These are phyloP conservation scores for Sanghuangporus sanghuang DNA, from an alignment of 1,284 basidiomycete species.

Conservation along the genomic window DNA sequence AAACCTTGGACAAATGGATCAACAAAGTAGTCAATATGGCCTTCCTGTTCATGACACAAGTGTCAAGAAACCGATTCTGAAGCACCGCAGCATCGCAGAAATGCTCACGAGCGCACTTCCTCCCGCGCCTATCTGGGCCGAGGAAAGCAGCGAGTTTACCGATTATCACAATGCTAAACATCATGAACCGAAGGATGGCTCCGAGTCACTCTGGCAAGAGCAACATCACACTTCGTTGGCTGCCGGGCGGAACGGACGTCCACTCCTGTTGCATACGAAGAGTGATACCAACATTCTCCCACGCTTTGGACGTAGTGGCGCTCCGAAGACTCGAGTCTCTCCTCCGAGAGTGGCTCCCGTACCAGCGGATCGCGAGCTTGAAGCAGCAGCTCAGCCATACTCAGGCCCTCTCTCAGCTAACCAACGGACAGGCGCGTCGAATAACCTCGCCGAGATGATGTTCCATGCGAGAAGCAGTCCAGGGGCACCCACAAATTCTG, in stretches of 20 bases:
- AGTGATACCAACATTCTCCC: slow-evolving; percentile 70
- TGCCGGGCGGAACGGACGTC: slow-evolving; percentile 33
- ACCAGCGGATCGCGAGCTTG: slow-evolving; percentile 2
- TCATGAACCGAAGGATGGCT: slow-evolving; percentile 30
- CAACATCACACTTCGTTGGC: slow-evolving; percentile 19
- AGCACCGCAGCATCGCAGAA: slow-evolving; percentile 91
- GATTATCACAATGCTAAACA: slow-evolving; percentile 32
- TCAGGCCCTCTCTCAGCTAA: slow-evolving; percentile 2
- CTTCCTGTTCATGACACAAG: slow-evolving; percentile 18
- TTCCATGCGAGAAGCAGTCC: neutral
- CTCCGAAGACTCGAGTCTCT: neutral
- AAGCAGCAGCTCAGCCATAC: neutral
- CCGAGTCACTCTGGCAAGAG: slow-evolving; percentile 20
- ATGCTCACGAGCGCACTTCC: slow-evolving; percentile 66
- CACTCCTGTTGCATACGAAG: slow-evolving; percentile 70
- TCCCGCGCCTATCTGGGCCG: slow-evolving; percentile 50
- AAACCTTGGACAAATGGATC: slow-evolving; percentile 5
- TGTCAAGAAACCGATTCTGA: slow-evolving; percentile 86
- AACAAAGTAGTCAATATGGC: neutral
- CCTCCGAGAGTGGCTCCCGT: slow-evolving; percentile 12
- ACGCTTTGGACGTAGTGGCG: slow-evolving; percentile 6
- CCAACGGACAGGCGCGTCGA: slow-evolving; percentile 14
- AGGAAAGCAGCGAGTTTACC: slow-evolving; percentile 18
- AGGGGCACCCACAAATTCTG: neutral
- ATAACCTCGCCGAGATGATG: slow-evolving; percentile 12